These are phyloP conservation scores for Phialophora macrospora DNA, from an alignment of 2,329 filamentous ascomycete genomes.

Conservation along the genomic window DNA sequence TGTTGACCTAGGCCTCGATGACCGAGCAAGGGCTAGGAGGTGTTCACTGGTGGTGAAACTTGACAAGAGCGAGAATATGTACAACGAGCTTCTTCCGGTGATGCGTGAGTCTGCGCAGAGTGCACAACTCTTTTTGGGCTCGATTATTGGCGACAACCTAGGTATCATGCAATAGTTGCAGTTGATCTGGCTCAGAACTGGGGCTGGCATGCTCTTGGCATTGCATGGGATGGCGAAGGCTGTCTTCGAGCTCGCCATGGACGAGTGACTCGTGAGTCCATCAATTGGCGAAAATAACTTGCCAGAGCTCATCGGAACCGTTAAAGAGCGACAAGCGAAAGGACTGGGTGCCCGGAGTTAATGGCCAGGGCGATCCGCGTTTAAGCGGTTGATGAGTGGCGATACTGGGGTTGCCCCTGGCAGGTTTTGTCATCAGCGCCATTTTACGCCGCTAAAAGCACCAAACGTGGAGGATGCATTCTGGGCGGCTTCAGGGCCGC, in stretches of 20 bases:
- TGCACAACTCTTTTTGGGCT: neutral
- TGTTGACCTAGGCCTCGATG: constrained; percentile 50
- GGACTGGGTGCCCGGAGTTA: neutral
- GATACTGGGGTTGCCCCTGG: neutral
- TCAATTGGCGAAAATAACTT: neutral
- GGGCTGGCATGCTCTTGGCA: neutral
- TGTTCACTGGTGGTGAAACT: constrained; percentile 45
- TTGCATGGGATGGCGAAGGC: neutral
- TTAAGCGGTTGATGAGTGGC: neutral
- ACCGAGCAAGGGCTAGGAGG: constrained; percentile 53
- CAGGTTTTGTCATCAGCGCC: constrained; percentile 1
- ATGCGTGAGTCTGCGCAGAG: neutral
- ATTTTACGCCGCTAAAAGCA: neutral
- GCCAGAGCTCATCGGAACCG: neutral
- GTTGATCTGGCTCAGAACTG: neutral
- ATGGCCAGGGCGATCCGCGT: neutral
- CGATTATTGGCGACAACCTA: neutral
- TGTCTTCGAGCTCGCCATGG: neutral
- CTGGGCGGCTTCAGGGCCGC: neutral
- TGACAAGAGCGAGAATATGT: neutral
- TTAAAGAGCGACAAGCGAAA: neutral
- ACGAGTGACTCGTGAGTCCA: neutral
- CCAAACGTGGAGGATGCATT: neutral
- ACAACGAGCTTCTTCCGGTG: neutral
- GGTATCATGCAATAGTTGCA: neutral